Base-by-base conservation (phyloP, 352 stramenopile genomes). In the Pythium guiyangense region DNA sequence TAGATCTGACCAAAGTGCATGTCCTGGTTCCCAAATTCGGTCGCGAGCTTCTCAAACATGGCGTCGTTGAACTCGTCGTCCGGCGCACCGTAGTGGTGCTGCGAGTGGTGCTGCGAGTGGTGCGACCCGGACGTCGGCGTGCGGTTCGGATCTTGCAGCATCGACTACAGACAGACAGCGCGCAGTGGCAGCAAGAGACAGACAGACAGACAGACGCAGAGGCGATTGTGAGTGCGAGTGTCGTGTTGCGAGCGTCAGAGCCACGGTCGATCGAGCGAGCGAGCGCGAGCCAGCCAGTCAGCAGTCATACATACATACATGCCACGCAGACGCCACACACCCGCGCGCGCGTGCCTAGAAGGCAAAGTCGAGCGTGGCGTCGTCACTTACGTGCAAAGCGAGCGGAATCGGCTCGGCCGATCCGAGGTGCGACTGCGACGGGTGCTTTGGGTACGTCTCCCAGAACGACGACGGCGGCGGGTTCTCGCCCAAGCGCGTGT, bases 21-120 rank as follows among this genome's bases (percentile, higher is more conserved):
- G 53, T 69, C 63, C 42, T 80, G 66, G 47, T 50, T 64, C 14
- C 62, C 71, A 22, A 80, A 49, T 44, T 80, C 71, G 9, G 66
- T 71, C 35, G 71, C 66, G n/a, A 80, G 43, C 29, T 63, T 69
- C 45, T 76, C 69, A 29, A 80, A 75, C 60, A 80, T 77, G 14
- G 66, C 66, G 18, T 77, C 71, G 37, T 75, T 65, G 52, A 76
- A 68, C 52, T 80, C 71, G 39, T 77, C 69, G 44, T 74, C 69
- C 9, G 60, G 56, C 26, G 62, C 59, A 17, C n/a, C n/a, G n/a
- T n/a, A n/a, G n/a, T n/a, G n/a, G 44, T 45, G 26, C 62, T 67
- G 14, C 64, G n/a, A 17, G 54, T 60, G 46, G 50, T 55, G 47
- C 15, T 52, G 22, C n/a, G 49, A n/a, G 29, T 50, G 27, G 48